Percentiles rank a stretch among this genome's conserved stretches.
Evolutionary conservation across 192 early-diverging fungal species (phyloP).

Genomic region (Umbelopsis sp.): DNA sequence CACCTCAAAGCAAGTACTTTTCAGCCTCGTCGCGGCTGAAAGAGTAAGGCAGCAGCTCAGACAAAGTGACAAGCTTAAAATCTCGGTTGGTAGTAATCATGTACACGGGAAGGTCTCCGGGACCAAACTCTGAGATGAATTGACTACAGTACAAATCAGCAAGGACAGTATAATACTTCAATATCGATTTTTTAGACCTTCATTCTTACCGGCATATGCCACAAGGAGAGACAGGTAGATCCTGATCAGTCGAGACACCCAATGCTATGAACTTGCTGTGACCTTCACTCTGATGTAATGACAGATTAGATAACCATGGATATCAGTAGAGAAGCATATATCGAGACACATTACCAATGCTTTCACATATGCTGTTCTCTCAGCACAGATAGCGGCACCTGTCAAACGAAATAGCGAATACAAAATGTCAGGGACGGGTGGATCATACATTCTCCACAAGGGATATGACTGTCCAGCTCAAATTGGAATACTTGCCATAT

Average conservation of each 20-base stretch:
- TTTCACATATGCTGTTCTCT: constrained; percentile 87
- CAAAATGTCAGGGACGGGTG: not conserved
- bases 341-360: constrained; percentile 67
- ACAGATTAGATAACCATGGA: not conserved
- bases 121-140: constrained; percentile 83
- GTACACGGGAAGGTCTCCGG: constrained; percentile 60
- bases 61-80: constrained; percentile 49
- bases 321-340: not conserved
- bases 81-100: constrained; percentile 56
- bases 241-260: constrained; percentile 72
- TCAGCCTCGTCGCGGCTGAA: constrained; percentile 67
- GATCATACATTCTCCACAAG: not conserved
- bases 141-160: constrained; percentile 47
- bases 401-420: not conserved
- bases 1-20: not conserved
- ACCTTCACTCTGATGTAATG: constrained; percentile 65
- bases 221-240: constrained; percentile 50
- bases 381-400: constrained; percentile 84
- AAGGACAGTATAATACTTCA: not conserved
- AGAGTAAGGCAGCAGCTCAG: constrained; percentile 65
- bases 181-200: not conserved
- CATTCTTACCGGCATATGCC: constrained; percentile 41
- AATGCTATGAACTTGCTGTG: constrained; percentile 72
- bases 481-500: constrained; percentile 55
- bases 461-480: not conserved